Evolutionary conservation across 2,329 filamentous ascomycete species (phyloP).

Genomic region (Aureobasidium leucospermi): DNA sequence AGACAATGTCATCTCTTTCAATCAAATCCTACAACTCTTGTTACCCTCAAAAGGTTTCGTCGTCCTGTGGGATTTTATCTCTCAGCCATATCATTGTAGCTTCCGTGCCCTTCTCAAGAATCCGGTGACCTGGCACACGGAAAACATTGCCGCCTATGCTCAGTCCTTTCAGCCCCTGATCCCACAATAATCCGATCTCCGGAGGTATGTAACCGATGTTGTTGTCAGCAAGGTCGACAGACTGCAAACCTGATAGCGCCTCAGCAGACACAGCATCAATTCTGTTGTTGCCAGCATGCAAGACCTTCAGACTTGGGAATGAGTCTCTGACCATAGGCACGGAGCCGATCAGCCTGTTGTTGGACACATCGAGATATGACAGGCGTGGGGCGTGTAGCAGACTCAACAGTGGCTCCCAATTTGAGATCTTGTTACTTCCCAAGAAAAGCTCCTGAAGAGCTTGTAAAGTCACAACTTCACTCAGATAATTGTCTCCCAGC

Average conservation of each 20-base stretch:
- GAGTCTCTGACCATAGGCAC: constrained; percentile 59
- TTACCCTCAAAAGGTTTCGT: constrained; percentile 15
- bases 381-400: constrained; percentile 67
- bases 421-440: constrained; percentile 64
- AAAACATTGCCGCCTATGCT: constrained; percentile 83
- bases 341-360: constrained; percentile 65
- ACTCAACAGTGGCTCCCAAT: constrained; percentile 57
- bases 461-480: constrained; percentile 52
- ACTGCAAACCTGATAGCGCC: constrained; percentile 63
- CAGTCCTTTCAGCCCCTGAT: constrained; percentile 56
- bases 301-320: constrained; percentile 63
- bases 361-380: constrained; percentile 70
- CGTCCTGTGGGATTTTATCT: constrained; percentile 55
- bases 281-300: constrained; percentile 74
- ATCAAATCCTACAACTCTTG: not conserved
- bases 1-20: not conserved
- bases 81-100: constrained; percentile 74
- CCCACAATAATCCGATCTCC: constrained; percentile 68
- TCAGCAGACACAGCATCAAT: constrained; percentile 62
- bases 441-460: constrained; percentile 72
- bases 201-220: constrained; percentile 77
- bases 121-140: constrained; percentile 74
- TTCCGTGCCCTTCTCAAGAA: constrained; percentile 82
- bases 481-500: constrained; percentile 57
- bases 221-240: constrained; percentile 77